These are phyloP conservation scores for Allium sativum DNA, from an alignment of 106 monocot species.

Conservation along the genomic window DNA sequence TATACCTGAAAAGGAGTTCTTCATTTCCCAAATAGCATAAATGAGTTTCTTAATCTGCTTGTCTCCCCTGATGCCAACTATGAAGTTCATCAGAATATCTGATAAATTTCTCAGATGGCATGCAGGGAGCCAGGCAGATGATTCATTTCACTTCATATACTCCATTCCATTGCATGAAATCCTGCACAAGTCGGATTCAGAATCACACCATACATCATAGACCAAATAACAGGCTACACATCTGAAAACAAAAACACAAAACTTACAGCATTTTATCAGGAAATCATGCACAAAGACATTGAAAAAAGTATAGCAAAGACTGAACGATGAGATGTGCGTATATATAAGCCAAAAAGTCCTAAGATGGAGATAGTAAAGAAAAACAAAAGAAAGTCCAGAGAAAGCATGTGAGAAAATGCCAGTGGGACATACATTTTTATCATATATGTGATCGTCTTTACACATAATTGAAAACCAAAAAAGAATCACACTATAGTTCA, in stretches of 20 bases:
- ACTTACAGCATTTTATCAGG: neutral
- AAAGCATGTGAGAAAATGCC: neutral
- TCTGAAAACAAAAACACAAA: neutral
- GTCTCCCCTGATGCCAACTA: conserved; percentile 3
- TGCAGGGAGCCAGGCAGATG: conserved; percentile 3
- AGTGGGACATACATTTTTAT: neutral
- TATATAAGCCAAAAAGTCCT: neutral
- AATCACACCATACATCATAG: neutral
- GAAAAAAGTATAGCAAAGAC: neutral
- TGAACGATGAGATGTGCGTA: too few species aligned
- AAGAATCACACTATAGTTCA: neutral
- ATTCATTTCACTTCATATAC: too few species aligned
- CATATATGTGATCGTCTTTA: neutral
- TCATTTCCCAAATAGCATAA: too few species aligned
- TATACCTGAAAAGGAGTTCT: too few species aligned
- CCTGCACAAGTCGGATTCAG: too few species aligned
- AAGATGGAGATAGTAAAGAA: neutral
- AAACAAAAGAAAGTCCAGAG: conserved; percentile 3
- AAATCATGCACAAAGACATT: neutral
- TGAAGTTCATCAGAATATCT: neutral
- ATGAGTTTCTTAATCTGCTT: neutral
- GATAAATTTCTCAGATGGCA: neutral
- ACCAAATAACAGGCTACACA: neutral
- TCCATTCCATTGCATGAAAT: too few species aligned
- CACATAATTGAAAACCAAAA: too few species aligned